Conservation (phyloP, 2,329 filamentous ascomycete species). For the Penicillium expansum region DNA sequence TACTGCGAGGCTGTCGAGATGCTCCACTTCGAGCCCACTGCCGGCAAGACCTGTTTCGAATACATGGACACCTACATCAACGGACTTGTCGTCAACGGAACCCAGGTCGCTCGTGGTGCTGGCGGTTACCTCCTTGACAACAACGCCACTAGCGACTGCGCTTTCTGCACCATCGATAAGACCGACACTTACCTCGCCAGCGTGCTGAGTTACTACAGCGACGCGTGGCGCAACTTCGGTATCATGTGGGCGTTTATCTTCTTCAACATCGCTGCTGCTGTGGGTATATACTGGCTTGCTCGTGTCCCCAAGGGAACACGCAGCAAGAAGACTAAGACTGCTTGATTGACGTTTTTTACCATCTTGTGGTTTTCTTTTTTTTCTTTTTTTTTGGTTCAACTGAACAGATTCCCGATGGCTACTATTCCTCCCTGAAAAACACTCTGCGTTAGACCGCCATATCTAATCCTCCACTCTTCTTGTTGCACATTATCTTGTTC, state of each 20-base stretch:
- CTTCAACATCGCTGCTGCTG: constrained; percentile 61
- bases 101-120: neutral
- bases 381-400: neutral
- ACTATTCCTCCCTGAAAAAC: neutral
- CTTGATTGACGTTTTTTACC: neutral
- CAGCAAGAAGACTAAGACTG: constrained; percentile 24
- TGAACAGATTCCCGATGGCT: neutral
- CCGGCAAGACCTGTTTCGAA: constrained; percentile 58
- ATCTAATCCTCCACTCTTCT: neutral
- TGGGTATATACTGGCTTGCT: constrained; percentile 62
- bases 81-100: neutral
- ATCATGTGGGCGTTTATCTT: constrained; percentile 65
- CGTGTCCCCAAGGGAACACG: constrained; percentile 49
- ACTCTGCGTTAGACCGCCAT: neutral
- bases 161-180: constrained; percentile 48
- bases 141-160: constrained; percentile 46
- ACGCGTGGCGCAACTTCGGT: constrained; percentile 68
- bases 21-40: constrained; percentile 47
- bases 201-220: constrained; percentile 43
- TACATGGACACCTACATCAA: constrained; percentile 47
- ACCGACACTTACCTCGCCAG: constrained; percentile 50
- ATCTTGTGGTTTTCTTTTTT: neutral
- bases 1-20: constrained; percentile 33
- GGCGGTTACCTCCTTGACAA: constrained; percentile 47
- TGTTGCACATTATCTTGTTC: neutral